Evolutionary conservation across 768 basidiomycete species (phyloP), one percentile per base, ranked within the genome.

Genomic region (Mycena chlorophos): DNA sequence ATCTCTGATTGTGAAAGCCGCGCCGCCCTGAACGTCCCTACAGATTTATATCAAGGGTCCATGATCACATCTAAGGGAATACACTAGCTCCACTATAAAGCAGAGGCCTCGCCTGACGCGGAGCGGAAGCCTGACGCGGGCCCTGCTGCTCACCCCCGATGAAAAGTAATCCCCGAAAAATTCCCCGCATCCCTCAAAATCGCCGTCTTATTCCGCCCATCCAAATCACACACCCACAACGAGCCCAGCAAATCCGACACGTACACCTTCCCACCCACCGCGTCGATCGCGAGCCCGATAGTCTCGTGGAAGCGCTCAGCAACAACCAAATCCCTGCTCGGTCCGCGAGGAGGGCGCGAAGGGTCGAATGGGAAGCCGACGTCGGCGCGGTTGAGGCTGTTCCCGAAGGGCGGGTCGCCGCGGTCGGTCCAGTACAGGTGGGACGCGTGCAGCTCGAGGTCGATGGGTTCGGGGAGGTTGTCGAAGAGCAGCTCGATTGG

Each of bases 221-320:
- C 59, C 19, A 60, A 28, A 14, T 60, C 23, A 1, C 55, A 56
- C 17, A 60, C 59, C 59, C 59, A 60, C 5, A 60, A 20, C 27
- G 59, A 56, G 17, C 59, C 59, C 16, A 56, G 52, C 31, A 60
- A 29, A 23, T 60, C 59, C 12, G 55, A 16, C n/a, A 60, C 48
- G 13, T 60, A 60, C 14, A 60, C 50, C 59, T 57, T 61, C 52
- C 51, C 17, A 6, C 39, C 53, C n/a, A 45, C 40, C 2, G 51
- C 49, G 12, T 61, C 60, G 8, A 61, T 26, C 3, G 49, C 46
- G 39, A 61, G n/a, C 38, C 60, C 60, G 20, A 61, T 55, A 4
- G 60, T 51, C 46, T 61, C 60, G 26, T 61, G 60, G 52, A 57
- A 61, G 20, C 48, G 52, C 49, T 58, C 56, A 4, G 60, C 56